These are phyloP conservation scores for Xerocomus nothofagi DNA, from an alignment of 1,284 basidiomycete species.

Conservation along the genomic window DNA sequence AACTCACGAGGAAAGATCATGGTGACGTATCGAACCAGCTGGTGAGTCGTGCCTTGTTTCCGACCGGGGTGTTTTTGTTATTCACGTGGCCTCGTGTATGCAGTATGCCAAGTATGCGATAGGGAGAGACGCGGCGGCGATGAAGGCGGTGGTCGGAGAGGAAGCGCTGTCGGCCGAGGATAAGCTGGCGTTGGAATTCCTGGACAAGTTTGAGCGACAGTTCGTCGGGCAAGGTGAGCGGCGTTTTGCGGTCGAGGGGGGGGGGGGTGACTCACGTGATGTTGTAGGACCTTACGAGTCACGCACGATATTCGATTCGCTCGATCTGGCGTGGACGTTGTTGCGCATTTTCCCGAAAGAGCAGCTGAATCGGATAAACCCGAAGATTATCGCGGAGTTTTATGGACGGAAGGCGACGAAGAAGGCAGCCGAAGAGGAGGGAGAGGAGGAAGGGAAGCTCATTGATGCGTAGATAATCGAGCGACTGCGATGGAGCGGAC, in stretches of 20 bases:
- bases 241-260: too few species aligned
- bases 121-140: slow-evolving; percentile 94
- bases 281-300: slow-evolving; percentile 86
- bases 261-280: slow-evolving; percentile 8
- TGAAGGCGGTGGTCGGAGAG: slow-evolving; percentile 99
- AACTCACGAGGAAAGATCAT: slow-evolving; percentile 97
- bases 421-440: slow-evolving; percentile 55
- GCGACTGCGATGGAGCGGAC: not conserved
- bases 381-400: slow-evolving; percentile 86
- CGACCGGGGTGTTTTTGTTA: slow-evolving; percentile 17
- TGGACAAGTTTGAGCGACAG: slow-evolving; percentile 92
- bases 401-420: slow-evolving; percentile 76
- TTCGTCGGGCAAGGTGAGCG: slow-evolving; percentile 88
- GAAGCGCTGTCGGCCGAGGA: slow-evolving; percentile 95
- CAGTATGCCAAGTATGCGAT: slow-evolving; percentile 97
- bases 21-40: slow-evolving; percentile 98
- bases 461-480: slow-evolving; percentile 48
- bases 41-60: slow-evolving; percentile 47
- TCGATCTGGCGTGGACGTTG: slow-evolving; percentile 96
- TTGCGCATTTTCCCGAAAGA: slow-evolving; percentile 99
- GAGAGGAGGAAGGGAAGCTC: slow-evolving; percentile 54
- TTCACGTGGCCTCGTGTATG: slow-evolving; percentile 36
- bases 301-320: slow-evolving; percentile 94
- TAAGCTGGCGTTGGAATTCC: slow-evolving; percentile 89
- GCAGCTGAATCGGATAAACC: slow-evolving; percentile 94